These are phyloP conservation scores for Malania oleifera DNA, from an alignment of 164 flowering plant genomes.

Conservation along the genomic window DNA sequence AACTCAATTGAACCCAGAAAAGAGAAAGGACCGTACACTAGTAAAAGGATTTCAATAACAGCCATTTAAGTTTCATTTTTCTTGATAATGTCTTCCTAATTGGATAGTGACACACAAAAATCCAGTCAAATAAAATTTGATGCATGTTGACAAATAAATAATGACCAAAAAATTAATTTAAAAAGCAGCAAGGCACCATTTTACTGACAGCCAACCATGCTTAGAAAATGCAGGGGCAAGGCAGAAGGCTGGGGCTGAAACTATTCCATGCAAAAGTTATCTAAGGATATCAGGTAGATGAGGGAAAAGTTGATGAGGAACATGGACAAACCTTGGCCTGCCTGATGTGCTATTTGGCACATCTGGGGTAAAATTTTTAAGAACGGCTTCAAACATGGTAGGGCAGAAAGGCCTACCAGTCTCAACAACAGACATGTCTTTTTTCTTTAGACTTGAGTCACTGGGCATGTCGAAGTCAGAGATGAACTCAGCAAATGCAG, in stretches of 20 bases:
- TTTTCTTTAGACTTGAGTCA: conserved; percentile 40
- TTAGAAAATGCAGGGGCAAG: neutral
- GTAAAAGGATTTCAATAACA: too few species aligned
- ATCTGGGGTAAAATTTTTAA: conserved; percentile 87
- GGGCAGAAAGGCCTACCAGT: conserved; percentile 80
- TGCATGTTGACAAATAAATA: too few species aligned
- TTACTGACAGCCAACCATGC: neutral
- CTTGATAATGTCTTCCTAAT: too few species aligned
- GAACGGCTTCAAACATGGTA: conserved; percentile 75
- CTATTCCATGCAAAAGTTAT: neutral
- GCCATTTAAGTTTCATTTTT: too few species aligned
- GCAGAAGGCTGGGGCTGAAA: neutral
- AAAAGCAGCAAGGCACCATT: neutral
- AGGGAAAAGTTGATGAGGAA: neutral
- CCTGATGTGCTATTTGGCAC: conserved; percentile 62
- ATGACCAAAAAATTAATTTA: too few species aligned
- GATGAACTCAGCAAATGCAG: conserved; percentile 73
- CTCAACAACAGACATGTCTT: conserved; percentile 33
- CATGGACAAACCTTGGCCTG: conserved; percentile 69
- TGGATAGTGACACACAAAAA: too few species aligned
- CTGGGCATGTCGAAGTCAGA: conserved; percentile 54
- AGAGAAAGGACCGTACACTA: too few species aligned
- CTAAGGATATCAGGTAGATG: too few species aligned
- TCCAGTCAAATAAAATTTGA: too few species aligned
- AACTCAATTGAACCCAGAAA: too few species aligned